Evolutionary conservation across 768 basidiomycete genomes (phyloP).

Genomic region (Mycena galericulata): DNA sequence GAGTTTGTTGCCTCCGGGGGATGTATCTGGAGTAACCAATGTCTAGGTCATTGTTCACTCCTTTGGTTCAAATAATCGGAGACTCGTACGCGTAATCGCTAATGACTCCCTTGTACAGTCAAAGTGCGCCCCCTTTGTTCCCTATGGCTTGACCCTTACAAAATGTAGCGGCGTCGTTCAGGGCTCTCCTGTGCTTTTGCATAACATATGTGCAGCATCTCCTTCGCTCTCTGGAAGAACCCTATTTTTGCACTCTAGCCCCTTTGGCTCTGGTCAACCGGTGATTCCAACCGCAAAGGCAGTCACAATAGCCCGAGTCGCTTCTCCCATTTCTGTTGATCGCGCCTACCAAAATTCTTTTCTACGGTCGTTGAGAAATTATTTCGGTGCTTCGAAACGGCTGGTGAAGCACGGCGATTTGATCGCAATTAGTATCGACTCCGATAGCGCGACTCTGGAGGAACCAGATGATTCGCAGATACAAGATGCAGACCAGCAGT

Average conservation of each 20-base stretch:
- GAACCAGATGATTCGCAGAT: constrained; percentile 41
- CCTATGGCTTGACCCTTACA: constrained; percentile 14
- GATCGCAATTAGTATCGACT: constrained; percentile 72
- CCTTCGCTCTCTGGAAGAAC: constrained; percentile 30
- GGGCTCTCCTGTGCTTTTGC: constrained; percentile 64
- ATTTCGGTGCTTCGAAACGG: constrained; percentile 67
- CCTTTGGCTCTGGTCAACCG: constrained; percentile 70
- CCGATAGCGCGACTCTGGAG: constrained; percentile 47
- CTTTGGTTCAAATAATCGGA: constrained; percentile 47
- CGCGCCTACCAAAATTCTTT: constrained; percentile 73
- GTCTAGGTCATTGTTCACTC: constrained; percentile 63
- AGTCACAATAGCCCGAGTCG: constrained; percentile 84
- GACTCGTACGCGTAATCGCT: constrained; percentile 71
- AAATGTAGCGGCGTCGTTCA: constrained; percentile 51
- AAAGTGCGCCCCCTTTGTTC: constrained; percentile 46
- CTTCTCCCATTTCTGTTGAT: constrained; percentile 77
- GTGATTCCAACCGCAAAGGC: constrained; percentile 75
- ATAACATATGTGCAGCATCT: constrained; percentile 58
- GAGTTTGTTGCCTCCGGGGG: constrained; percentile 30
- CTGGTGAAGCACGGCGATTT: constrained; percentile 82
- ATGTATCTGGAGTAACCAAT: constrained; percentile 22
- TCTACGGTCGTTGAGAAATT: constrained; percentile 68
- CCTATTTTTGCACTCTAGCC: constrained; percentile 61
- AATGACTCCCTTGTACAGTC: constrained; percentile 56
- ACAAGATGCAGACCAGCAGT: constrained; percentile 37